Percentiles rank a stretch among this genome's conserved stretches.
These are phyloP conservation scores for Candida neerlandica DNA, from an alignment of 1,139 yeast species.

Conservation along the genomic window DNA sequence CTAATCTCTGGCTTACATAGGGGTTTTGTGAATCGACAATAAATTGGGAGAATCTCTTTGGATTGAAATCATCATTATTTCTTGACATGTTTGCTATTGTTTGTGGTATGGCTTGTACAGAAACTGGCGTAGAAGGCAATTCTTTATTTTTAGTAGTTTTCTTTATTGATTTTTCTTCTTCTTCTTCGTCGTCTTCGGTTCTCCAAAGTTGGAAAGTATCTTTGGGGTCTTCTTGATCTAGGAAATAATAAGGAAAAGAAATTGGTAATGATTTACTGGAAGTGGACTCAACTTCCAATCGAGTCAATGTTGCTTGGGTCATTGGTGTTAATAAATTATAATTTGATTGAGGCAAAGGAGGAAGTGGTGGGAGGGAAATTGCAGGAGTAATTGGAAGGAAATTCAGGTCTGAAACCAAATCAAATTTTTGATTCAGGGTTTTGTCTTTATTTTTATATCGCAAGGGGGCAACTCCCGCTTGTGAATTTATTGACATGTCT, in stretches of 20 bases:
- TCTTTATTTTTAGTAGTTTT: not conserved
- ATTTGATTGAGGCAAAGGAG: not conserved
- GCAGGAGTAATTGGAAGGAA: not conserved
- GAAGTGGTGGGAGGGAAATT: constrained; percentile 3
- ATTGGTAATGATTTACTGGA: constrained; percentile 35
- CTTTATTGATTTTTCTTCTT: not conserved
- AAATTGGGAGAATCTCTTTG: constrained; percentile 44
- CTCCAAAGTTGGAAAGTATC: constrained; percentile 33
- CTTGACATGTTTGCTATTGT: not conserved
- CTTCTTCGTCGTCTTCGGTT: constrained; percentile 12
- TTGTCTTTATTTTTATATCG: constrained; percentile 4
- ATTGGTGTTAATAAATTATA: constrained; percentile 2
- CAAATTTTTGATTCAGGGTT: constrained; percentile 1
- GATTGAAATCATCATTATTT: constrained; percentile 23
- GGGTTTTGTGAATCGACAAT: constrained; percentile 42
- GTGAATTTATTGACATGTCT: constrained; percentile 2
- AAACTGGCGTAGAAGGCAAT: not conserved
- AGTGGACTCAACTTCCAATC: constrained; percentile 35
- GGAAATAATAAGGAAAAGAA: constrained; percentile 38
- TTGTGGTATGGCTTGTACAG: not conserved
- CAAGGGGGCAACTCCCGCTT: not conserved
- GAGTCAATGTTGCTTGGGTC: constrained; percentile 18
- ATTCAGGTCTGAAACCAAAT: not conserved
- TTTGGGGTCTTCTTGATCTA: constrained; percentile 22
- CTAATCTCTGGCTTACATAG: constrained; percentile 25